A percentile compares a stretch with the other conserved stretches of the same genome.
Conservation (phyloP, 1,284 basidiomycete species). For the Sanghuangporus weigelae region DNA sequence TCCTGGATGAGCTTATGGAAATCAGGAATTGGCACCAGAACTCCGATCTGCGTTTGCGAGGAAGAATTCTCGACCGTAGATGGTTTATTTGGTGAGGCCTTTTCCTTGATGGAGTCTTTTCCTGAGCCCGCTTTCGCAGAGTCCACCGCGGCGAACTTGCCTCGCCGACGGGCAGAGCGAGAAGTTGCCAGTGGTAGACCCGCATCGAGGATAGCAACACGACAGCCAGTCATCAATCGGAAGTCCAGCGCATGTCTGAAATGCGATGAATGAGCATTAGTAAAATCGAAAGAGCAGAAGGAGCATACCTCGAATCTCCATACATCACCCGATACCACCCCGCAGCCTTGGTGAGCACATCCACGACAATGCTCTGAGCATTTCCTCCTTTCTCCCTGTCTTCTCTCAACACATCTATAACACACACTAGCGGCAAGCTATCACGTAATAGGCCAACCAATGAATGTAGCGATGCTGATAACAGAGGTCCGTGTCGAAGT, state of each 20-base stretch:
- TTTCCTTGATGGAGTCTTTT: conserved; percentile 7
- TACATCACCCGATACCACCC: conserved; percentile 78
- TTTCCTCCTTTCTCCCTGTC: not conserved
- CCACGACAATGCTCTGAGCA: conserved; percentile 31
- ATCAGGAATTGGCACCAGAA: conserved; percentile 56
- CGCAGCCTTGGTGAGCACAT: conserved; percentile 68
- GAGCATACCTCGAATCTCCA: conserved; percentile 51
- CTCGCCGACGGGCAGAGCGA: conserved; percentile 8
- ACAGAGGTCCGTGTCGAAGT: conserved; percentile 50
- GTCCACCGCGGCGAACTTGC: not conserved
- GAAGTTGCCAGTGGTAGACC: conserved; percentile 21
- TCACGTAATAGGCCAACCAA: conserved; percentile 64
- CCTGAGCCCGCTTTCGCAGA: not conserved
- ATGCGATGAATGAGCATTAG: not conserved
- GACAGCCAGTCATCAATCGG: conserved; percentile 61
- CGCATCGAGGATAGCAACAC: conserved; percentile 64
- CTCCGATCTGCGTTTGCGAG: conserved; percentile 26
- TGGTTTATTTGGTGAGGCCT: not conserved
- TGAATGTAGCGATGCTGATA: conserved; percentile 56
- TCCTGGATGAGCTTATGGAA: conserved; percentile 47
- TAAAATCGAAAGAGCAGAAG: not conserved
- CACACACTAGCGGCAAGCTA: conserved; percentile 67
- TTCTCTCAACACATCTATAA: conserved; percentile 56
- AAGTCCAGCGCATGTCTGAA: conserved; percentile 72
- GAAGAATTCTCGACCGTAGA: not conserved